A percentile compares a stretch with the other conserved stretches of the same genome.
Evolutionary conservation across 2,329 filamentous ascomycete genomes (phyloP).

Genomic region (Monilinia fructigena): DNA sequence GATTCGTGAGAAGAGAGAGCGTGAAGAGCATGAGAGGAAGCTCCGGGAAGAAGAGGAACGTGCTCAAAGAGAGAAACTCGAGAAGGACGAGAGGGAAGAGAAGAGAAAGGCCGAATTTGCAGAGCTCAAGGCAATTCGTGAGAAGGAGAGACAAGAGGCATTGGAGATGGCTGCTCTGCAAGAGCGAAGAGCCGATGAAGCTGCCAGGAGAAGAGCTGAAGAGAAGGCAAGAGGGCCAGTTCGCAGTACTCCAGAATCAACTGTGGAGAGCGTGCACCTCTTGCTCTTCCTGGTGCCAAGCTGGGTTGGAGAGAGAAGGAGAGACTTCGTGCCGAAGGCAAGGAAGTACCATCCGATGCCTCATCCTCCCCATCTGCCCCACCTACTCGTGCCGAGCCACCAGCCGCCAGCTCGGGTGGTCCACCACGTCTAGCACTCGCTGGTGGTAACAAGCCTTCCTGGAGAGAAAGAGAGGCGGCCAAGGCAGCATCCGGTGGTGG

Average conservation of each 20-base stretch:
- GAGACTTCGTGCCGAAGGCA: constrained; percentile 46
- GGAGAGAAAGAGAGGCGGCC: constrained; percentile 60
- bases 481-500: constrained; percentile 43
- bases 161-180: constrained; percentile 67
- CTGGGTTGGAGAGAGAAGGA: constrained; percentile 65
- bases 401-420: constrained; percentile 45
- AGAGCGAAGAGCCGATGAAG: constrained; percentile 83
- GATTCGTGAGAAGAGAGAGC: constrained; percentile 78
- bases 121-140: constrained; percentile 64
- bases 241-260: constrained; percentile 52
- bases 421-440: constrained; percentile 57
- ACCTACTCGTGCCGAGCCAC: constrained; percentile 39
- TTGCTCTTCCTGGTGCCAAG: constrained; percentile 60
- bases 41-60: constrained; percentile 84
- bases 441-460: constrained; percentile 50
- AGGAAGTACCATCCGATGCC: constrained; percentile 29
- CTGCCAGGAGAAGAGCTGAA: constrained; percentile 70
- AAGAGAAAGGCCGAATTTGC: constrained; percentile 71
- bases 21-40: constrained; percentile 77
- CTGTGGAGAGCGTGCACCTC: constrained; percentile 56
- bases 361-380: background rate
- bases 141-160: constrained; percentile 66
- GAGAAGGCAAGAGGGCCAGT: constrained; percentile 46
- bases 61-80: constrained; percentile 76
- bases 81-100: constrained; percentile 76